phyloP scores from a whole-genome alignment of 441 rosid genomes.

The Populus hybrid region DNA sequence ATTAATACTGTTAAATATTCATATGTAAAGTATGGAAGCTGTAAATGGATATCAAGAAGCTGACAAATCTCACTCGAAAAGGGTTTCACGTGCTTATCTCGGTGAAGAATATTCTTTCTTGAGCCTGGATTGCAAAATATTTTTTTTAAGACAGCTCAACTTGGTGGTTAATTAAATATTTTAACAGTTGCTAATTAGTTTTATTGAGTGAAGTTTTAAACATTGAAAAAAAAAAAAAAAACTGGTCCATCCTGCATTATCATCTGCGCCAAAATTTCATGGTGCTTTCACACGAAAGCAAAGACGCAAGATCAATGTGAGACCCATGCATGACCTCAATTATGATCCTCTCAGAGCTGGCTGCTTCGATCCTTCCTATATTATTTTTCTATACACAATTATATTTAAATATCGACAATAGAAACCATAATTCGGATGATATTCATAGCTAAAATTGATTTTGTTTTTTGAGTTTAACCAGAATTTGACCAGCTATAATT shows the following conservation, averaged over 20 bases:
- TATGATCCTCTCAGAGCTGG: not conserved
- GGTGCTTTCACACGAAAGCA: not conserved
- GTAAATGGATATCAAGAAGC: slow-evolving; percentile 2
- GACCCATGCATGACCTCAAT: not conserved
- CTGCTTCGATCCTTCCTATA: not conserved
- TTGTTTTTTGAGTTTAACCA: too few species aligned
- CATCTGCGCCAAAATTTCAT: not conserved
- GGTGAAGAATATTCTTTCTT: not conserved
- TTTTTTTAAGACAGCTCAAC: not conserved
- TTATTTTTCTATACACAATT: too few species aligned
- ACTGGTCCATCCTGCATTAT: not conserved
- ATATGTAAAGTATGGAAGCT: not conserved
- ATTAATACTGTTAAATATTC: not conserved
- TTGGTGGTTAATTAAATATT: too few species aligned
- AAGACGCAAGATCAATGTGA: not conserved
- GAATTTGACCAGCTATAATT: not conserved
- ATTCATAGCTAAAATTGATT: too few species aligned
- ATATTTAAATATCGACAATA: too few species aligned
- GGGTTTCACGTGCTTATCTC: slow-evolving; percentile 16
- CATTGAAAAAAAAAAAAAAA: not conserved
- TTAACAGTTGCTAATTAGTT: not conserved
- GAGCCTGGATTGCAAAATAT: slow-evolving; percentile 13
- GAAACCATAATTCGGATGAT: too few species aligned
- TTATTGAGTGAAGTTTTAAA: not conserved
- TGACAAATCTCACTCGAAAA: slow-evolving; percentile 4